A percentile compares a stretch with the other conserved stretches of the same genome.
Evolutionary conservation across 2,329 filamentous ascomycete species (phyloP).

Genomic region (Bipolaris zeicola): DNA sequence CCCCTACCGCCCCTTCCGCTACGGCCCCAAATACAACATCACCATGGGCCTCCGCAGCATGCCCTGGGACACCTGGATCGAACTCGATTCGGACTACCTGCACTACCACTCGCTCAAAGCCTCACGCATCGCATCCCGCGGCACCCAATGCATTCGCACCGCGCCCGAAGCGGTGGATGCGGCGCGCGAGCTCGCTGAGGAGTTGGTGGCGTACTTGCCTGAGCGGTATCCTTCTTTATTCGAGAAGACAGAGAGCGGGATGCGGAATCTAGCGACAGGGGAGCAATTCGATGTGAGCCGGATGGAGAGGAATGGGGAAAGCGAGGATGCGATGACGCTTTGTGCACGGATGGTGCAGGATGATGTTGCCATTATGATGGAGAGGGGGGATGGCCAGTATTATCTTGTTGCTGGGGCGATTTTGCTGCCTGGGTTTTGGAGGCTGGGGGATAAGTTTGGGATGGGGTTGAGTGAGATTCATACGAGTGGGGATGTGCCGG

Average conservation of each 20-base stretch:
- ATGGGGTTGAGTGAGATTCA: conserved; percentile 83
- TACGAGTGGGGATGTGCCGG: conserved; percentile 75
- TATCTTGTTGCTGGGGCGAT: conserved; percentile 79
- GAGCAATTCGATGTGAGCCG: conserved; percentile 73
- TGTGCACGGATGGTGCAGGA: conserved; percentile 77
- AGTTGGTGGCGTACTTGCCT: conserved; percentile 72
- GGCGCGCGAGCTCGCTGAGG: conserved; percentile 76
- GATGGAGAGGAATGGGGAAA: conserved; percentile 59
- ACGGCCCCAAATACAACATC: conserved; percentile 76
- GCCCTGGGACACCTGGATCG: conserved; percentile 77
- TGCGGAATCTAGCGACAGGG: conserved; percentile 71
- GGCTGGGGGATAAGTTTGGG: conserved; percentile 77
- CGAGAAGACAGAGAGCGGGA: conserved; percentile 56
- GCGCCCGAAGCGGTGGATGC: conserved; percentile 72
- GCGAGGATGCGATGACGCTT: conserved; percentile 79
- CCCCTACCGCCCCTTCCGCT: conserved; percentile 77
- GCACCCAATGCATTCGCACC: conserved; percentile 69
- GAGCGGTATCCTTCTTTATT: conserved; percentile 77
- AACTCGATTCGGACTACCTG: conserved; percentile 79
- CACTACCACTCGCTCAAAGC: conserved; percentile 75
- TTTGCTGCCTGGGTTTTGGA: conserved; percentile 82
- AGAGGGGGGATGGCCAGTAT: conserved; percentile 76
- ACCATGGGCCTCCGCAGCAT: conserved; percentile 78
- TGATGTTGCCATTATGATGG: conserved; percentile 83
- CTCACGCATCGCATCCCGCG: conserved; percentile 69